Conservation (phyloP, 78 protist genomes). For the Dictyostelium citrinum region DNA sequence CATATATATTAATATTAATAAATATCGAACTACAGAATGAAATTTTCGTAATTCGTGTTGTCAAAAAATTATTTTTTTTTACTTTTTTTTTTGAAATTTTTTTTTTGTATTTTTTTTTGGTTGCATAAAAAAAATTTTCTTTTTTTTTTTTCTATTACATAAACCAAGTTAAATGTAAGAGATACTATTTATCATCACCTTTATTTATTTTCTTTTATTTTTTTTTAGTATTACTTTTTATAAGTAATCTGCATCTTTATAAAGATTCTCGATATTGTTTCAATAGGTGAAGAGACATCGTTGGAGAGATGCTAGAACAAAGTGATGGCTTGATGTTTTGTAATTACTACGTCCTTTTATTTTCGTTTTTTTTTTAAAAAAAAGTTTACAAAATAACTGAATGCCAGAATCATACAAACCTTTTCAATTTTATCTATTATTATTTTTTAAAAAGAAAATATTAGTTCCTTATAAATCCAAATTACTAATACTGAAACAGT, state of each 20-base stretch:
- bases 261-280: constrained; percentile 16
- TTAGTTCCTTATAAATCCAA: not conserved
- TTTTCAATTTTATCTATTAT: not conserved
- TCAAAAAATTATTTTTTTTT: not conserved
- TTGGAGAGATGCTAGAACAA: constrained; percentile 23
- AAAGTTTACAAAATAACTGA: not conserved
- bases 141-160: not conserved
- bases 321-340: constrained; percentile 11
- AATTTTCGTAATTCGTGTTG: not conserved
- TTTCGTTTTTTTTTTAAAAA: constrained; percentile 2
- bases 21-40: not conserved
- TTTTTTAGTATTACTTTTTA: not conserved
- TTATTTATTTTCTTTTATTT: not conserved
- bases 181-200: not conserved
- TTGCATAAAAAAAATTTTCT: not conserved
- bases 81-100: not conserved
- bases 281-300: not conserved
- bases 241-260: constrained; percentile 8
- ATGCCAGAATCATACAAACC: not conserved
- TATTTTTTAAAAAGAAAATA: not conserved
- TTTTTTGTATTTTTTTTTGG: too few relatives aligned
- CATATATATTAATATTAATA: not conserved
- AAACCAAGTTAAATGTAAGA: not conserved
- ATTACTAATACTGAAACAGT: not conserved
- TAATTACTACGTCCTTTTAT: not conserved